These are phyloP conservation scores for Hypoxylon subgilvum DNA, from an alignment of 495 filamentous ascomycete species.

Conservation along the genomic window DNA sequence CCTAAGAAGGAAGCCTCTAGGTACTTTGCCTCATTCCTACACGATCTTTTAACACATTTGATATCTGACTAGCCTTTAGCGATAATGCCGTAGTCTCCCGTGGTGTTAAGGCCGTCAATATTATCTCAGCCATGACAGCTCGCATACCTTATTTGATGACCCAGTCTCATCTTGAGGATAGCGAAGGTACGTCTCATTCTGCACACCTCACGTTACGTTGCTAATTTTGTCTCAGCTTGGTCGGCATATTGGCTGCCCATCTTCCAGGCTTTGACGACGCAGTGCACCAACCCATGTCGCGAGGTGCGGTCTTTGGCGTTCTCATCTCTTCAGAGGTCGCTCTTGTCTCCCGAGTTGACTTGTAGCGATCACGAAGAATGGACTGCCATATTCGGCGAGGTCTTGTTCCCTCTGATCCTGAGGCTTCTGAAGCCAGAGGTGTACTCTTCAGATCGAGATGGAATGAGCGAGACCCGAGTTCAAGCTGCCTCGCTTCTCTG, in stretches of 20 bases:
- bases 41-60: no score
- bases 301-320: slow-evolving; percentile 90
- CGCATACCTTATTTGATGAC: slow-evolving; percentile 85
- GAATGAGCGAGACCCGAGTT: slow-evolving; percentile 95
- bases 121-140: slow-evolving; percentile 78
- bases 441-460: slow-evolving; percentile 86
- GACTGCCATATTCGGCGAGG: slow-evolving; percentile 92
- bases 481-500: slow-evolving; percentile 89
- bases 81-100: slow-evolving; percentile 78
- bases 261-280: slow-evolving; percentile 81
- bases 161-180: slow-evolving; percentile 89
- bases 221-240: slow-evolving; percentile 71
- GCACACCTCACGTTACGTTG: not conserved
- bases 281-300: slow-evolving; percentile 94
- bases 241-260: slow-evolving; percentile 97
- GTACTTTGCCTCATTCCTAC: slow-evolving; percentile 45
- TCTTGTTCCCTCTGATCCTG: slow-evolving; percentile 91
- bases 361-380: slow-evolving; percentile 84
- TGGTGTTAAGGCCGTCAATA: slow-evolving; percentile 77
- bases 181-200: slow-evolving; percentile 65
- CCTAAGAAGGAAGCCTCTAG: slow-evolving; percentile 63
- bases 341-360: slow-evolving; percentile 78
- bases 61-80: slow-evolving; percentile 43
- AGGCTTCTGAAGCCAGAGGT: slow-evolving; percentile 93
- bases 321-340: slow-evolving; percentile 81